phyloP scores from a whole-genome alignment of 2,329 filamentous ascomycete species.

The Aspergillaceae sp. region DNA sequence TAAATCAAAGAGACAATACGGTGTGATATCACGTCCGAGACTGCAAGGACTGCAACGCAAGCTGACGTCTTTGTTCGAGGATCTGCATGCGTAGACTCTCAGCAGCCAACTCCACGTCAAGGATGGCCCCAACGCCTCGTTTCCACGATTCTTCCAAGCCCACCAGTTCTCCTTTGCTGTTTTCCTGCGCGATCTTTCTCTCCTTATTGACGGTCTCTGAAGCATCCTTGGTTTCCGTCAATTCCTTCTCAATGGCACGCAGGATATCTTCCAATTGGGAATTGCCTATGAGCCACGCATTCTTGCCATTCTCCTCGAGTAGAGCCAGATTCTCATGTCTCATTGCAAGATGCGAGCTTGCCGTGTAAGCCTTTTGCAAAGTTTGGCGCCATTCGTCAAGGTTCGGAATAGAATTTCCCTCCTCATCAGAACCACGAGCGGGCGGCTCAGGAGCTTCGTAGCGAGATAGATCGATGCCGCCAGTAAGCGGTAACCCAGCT shows the following conservation, averaged over 20 bases:
- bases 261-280: conserved; percentile 67
- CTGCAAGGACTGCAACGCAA: conserved; percentile 23
- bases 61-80: conserved; percentile 48
- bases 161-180: conserved; percentile 61
- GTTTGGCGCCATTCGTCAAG: conserved; percentile 43
- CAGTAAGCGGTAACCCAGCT: conserved; percentile 48
- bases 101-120: conserved; percentile 80
- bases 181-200: conserved; percentile 62
- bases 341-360: conserved; percentile 49
- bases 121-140: conserved; percentile 63
- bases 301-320: conserved; percentile 75
- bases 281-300: conserved; percentile 85
- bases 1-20: background rate
- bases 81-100: conserved; percentile 62
- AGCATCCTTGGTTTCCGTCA: conserved; percentile 58
- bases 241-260: conserved; percentile 61
- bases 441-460: conserved; percentile 70
- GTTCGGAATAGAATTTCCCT: conserved; percentile 17
- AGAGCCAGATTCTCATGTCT: conserved; percentile 57
- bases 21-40: background rate
- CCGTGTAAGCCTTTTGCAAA: conserved; percentile 49
- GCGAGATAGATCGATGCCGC: conserved; percentile 64
- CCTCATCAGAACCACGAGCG: conserved; percentile 27
- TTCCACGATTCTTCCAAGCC: conserved; percentile 72
- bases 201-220: conserved; percentile 65